Evolutionary conservation across 208 protist species (phyloP), one percentile per base, ranked within the genome.

Genomic region (Trypanosoma platydactyli): DNA sequence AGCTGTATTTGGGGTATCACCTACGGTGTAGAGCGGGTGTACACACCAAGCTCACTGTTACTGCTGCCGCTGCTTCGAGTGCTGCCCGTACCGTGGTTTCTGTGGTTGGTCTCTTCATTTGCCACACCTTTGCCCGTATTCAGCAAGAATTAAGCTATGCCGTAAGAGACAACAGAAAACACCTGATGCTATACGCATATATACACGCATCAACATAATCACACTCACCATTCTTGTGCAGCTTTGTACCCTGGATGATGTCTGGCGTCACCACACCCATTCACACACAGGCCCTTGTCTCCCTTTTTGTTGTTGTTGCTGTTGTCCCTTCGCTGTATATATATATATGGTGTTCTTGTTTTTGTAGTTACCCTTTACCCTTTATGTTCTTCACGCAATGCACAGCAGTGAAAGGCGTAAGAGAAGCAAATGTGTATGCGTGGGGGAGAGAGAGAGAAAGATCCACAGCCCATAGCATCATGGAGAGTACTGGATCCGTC

Each of bases 21-120:
- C 27, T 40, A 69, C 27, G 62, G 62, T 18, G 58, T 70, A 25
- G 70, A 76, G 45, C 51, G 70, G 13, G 50, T 76, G 33, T 76
- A 62, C 54, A 56, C 64, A 38, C 70, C 70, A 41, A 30, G 18
- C n/a, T 52, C 20, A 3, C 27, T 69, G 22, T 1, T 69, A 11
- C 53, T 76, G 24, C n/a, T 66, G 0, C 52, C 70, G 22, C 20
- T 69, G 7, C 53, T 76, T 58, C 50, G 62, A 30, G 25, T 76
- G 7, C 45, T 76, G 44, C 70, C 70, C 13, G 70, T 69, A 5
- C 70, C 61, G 38, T 76, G 70, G 70, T 68, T 66, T 64, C 18
- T 68, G 51, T 54, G 55, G 30, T 22, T 75, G 11, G 25, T 61
- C 49, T 59, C 64, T 46, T 29, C 53, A 3, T 16, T 30, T 38